phyloP scores from a whole-genome alignment of 768 basidiomycete species.

The Hygrophorus russula region DNA sequence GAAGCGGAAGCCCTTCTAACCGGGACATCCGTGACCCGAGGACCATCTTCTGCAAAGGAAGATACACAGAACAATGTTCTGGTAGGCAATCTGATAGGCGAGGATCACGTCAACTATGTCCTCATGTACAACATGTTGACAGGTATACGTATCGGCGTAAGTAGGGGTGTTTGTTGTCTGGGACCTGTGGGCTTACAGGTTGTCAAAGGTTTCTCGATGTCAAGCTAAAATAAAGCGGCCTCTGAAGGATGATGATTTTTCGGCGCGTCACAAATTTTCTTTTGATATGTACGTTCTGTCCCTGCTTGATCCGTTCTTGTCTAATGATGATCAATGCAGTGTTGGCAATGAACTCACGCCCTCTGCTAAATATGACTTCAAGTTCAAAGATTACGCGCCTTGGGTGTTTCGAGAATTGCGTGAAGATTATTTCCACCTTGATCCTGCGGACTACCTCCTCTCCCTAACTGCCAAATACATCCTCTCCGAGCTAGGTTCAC shows the following conservation, averaged over 20 bases:
- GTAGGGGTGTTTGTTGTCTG: slow-evolving; percentile 17
- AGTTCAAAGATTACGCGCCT: slow-evolving; percentile 99
- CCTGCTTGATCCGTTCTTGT: background rate
- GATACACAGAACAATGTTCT: slow-evolving; percentile 45
- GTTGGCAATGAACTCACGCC: slow-evolving; percentile 97
- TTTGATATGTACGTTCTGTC: slow-evolving; percentile 79
- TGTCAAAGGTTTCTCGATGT: slow-evolving; percentile 78
- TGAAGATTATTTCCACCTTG: slow-evolving; percentile 89
- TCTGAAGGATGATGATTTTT: slow-evolving; percentile 79
- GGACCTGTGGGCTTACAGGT: slow-evolving; percentile 8
- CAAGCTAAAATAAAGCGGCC: slow-evolving; percentile 89
- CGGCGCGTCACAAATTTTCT: slow-evolving; percentile 84
- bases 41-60: slow-evolving; percentile 10
- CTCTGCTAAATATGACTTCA: slow-evolving; percentile 97
- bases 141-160: slow-evolving; percentile 87
- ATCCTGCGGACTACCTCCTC: slow-evolving; percentile 95
- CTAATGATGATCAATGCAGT: slow-evolving; percentile 24
- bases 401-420: slow-evolving; percentile 96
- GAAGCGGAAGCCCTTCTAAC: slow-evolving; percentile 52
- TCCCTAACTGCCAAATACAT: slow-evolving; percentile 97
- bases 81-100: slow-evolving; percentile 95
- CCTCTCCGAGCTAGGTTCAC: slow-evolving; percentile 92
- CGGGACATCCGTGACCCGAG: slow-evolving; percentile 13
- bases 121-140: slow-evolving; percentile 99
- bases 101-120: slow-evolving; percentile 97